These are phyloP conservation scores for Citrus reticulata DNA, from an alignment of 345 rosid genomes.

Conservation along the genomic window DNA sequence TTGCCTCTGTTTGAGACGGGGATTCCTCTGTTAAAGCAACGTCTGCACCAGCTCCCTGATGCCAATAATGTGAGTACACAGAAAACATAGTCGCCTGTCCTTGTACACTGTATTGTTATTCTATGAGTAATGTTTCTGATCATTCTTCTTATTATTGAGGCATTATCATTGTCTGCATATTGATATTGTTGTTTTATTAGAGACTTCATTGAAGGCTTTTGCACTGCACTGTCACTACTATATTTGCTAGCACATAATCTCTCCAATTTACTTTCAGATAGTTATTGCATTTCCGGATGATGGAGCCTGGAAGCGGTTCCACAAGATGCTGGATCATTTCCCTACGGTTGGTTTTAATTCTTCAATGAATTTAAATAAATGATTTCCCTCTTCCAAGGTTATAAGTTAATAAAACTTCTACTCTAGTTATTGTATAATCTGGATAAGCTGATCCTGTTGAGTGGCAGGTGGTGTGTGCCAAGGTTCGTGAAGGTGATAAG, in stretches of 20 bases:
- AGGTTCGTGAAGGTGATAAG: conserved; percentile 95
- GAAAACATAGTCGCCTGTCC: not conserved
- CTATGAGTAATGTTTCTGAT: not conserved
- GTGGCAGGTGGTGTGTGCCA: conserved; percentile 84
- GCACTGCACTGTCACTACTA: not conserved
- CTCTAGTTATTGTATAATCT: conserved; percentile 5
- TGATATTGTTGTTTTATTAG: not conserved
- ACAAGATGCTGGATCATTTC: conserved; percentile 79
- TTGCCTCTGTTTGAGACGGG: conserved; percentile 98
- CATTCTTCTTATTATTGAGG: not conserved
- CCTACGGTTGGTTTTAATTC: conserved; percentile 55
- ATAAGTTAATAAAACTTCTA: not conserved
- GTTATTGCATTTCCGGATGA: conserved; percentile 97
- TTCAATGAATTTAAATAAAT: not conserved
- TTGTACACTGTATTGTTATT: conserved; percentile 6
- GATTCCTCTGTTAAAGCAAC: conserved; percentile 80
- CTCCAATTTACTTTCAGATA: conserved; percentile 41
- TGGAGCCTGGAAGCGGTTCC: conserved; percentile 99
- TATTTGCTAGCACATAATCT: not conserved
- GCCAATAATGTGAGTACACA: conserved; percentile 52
- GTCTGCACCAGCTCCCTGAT: conserved; percentile 75
- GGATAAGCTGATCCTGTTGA: conserved; percentile 17
- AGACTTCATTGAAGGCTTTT: not conserved
- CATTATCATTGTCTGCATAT: not conserved
- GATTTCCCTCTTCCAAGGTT: not conserved